Evolutionary conservation across 78 protist species (phyloP).

Genomic region (Speleostelium caveatum): DNA sequence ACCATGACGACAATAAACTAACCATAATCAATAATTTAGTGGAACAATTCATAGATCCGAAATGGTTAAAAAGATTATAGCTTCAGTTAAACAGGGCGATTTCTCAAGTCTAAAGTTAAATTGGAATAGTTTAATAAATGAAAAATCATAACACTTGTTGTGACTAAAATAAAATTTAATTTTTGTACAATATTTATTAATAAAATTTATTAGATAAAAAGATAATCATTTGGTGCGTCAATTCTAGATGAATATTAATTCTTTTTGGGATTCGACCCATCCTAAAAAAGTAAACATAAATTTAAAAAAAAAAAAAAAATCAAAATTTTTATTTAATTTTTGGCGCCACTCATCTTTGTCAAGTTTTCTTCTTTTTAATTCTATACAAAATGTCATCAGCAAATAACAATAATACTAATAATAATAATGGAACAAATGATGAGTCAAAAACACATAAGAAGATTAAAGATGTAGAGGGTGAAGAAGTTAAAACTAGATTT

Average conservation of each 20-base stretch:
- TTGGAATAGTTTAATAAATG: slow-evolving; percentile 1
- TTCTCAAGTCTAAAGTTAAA: neutral
- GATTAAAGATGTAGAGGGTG: neutral
- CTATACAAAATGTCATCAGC: no score
- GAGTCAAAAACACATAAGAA: neutral
- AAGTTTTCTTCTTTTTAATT: no score
- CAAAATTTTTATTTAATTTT: no score
- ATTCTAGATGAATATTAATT: neutral
- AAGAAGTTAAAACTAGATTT: no score
- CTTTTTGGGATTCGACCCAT: neutral
- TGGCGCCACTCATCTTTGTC: neutral
- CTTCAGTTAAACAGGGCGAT: neutral
- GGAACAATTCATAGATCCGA: slow-evolving; percentile 21
- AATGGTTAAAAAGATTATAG: slow-evolving; percentile 5
- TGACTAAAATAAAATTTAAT: no score
- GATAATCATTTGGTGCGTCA: neutral
- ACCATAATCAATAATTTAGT: no score
- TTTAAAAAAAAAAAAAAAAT: no score
- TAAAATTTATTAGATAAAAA: no score
- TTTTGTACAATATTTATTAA: no score
- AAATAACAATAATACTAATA: no score
- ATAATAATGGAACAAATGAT: neutral
- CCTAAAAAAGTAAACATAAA: neutral
- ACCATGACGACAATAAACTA: no score
- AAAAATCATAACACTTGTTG: neutral